Conservation (phyloP, 257 asterid species). For the Nicotiana undulata region DNA sequence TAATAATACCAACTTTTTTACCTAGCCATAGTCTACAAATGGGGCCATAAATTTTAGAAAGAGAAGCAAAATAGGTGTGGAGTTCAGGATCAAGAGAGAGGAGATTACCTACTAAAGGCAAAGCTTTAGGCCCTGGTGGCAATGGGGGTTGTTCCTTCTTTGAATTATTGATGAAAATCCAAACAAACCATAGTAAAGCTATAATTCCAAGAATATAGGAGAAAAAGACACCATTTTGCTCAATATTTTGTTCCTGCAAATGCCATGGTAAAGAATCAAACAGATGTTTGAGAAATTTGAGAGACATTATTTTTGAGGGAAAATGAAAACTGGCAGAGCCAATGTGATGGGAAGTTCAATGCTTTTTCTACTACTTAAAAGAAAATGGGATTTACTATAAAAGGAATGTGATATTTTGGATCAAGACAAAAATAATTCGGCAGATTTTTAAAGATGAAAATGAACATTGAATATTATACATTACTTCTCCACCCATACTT, state of each 20-base stretch:
- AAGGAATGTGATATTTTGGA: neutral
- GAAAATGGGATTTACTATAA: neutral
- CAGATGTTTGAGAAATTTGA: neutral
- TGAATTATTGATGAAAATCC: conserved; percentile 10
- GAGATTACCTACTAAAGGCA: conserved; percentile 61
- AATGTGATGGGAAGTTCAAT: neutral
- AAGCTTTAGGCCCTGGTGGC: conserved; percentile 58
- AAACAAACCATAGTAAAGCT: conserved; percentile 24
- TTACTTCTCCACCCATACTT: too few relatives aligned
- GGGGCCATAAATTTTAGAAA: conserved; percentile 48
- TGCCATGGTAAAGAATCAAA: neutral
- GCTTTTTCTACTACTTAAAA: neutral
- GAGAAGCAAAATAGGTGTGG: conserved; percentile 38
- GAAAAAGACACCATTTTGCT: neutral
- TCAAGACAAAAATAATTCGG: neutral
- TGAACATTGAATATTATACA: too few relatives aligned
- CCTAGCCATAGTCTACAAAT: conserved; percentile 52
- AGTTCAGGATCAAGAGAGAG: conserved; percentile 67
- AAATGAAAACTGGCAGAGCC: neutral
- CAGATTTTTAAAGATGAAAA: neutral
- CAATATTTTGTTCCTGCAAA: neutral
- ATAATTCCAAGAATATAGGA: conserved; percentile 18
- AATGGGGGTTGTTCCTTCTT: conserved; percentile 9
- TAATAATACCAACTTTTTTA: conserved; percentile 35
- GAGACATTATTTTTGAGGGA: conserved; percentile 4